Conservation (phyloP, 495 filamentous ascomycete species). For the Penicillium odoratum region DNA sequence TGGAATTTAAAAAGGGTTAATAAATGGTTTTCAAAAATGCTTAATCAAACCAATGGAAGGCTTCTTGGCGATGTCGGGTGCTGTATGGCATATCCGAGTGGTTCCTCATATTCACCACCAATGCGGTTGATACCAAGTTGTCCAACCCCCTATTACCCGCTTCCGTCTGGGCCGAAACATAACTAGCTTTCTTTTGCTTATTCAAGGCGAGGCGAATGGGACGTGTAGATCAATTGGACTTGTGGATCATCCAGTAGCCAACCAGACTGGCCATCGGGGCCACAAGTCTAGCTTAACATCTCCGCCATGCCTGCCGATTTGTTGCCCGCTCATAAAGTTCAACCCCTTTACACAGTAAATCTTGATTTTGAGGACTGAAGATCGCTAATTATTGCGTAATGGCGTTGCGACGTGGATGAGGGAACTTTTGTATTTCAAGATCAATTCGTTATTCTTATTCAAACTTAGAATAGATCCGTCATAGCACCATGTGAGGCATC, state of each 20-base stretch:
- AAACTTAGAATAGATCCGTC: slow-evolving; percentile 49
- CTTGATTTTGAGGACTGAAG: neutral
- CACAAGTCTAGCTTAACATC: neutral
- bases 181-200: neutral
- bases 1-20: too few relatives aligned
- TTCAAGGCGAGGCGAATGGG: neutral
- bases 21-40: too few relatives aligned
- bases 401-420: neutral
- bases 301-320: neutral
- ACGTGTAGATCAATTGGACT: neutral
- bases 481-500: slow-evolving; percentile 72
- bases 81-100: too few relatives aligned
- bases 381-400: neutral
- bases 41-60: too few relatives aligned
- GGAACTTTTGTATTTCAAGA: neutral
- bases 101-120: too few relatives aligned
- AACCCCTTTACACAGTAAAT: neutral
- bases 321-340: neutral
- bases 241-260: neutral
- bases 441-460: neutral
- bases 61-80: too few relatives aligned
- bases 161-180: too few relatives aligned
- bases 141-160: too few relatives aligned
- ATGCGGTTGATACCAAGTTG: too few relatives aligned
- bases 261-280: neutral